phyloP scores from a whole-genome alignment of 176 grass and related monocot species.

The Oryza australiensis region DNA sequence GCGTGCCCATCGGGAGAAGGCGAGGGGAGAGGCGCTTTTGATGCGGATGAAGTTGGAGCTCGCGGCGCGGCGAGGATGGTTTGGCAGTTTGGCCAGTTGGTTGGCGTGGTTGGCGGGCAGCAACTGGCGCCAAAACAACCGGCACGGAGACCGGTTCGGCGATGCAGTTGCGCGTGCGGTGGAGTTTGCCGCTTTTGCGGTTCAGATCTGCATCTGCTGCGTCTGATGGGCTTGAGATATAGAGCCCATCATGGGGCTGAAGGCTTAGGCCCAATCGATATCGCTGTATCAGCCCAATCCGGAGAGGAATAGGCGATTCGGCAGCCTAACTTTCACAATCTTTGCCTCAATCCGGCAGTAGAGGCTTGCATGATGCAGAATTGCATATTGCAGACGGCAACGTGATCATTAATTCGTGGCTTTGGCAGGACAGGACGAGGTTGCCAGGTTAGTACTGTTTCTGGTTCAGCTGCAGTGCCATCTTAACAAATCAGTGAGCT shows the following conservation, averaged over 20 bases:
- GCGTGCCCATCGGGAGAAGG: conserved; percentile 32
- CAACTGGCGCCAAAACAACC: conserved; percentile 31
- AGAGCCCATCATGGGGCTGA: neutral
- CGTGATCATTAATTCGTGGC: neutral
- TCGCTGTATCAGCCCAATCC: neutral
- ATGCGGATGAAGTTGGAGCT: neutral
- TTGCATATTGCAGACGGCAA: too few species aligned
- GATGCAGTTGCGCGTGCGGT: neutral
- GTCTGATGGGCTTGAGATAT: neutral
- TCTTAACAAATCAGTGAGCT: neutral
- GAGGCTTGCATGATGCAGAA: neutral
- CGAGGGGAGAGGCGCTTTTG: conserved; percentile 26
- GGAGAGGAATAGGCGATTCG: neutral
- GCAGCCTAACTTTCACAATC: neutral
- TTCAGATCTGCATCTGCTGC: neutral
- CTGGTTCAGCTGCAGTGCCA: neutral
- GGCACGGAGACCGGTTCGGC: neutral
- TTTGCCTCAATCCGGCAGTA: neutral
- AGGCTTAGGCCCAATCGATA: neutral
- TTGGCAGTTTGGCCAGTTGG: conserved; percentile 10
- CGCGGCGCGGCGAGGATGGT: neutral
- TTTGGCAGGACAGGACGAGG: neutral
- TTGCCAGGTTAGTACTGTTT: neutral
- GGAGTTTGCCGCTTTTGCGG: neutral
- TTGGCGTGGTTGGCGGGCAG: conserved; percentile 21